Percentiles rank a stretch among this genome's conserved stretches.
Conservation (phyloP, 805 yeast species). For the Jamesozyma jinghongensis region DNA sequence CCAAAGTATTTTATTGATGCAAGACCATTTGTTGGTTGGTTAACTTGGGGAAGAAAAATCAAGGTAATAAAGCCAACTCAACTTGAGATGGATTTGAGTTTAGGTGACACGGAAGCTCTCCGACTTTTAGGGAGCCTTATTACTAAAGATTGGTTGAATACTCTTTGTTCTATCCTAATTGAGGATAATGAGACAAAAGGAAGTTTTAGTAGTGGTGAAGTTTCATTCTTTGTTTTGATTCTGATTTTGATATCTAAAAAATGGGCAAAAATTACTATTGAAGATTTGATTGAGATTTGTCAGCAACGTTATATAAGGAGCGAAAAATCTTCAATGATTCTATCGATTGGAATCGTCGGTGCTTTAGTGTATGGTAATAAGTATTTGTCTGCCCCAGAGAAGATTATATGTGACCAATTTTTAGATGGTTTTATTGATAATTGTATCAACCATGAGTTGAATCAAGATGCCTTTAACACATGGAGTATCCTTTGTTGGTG, state of each 20-base stretch:
- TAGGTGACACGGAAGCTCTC: constrained; percentile 37
- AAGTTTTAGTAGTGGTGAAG: constrained; percentile 57
- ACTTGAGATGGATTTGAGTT: constrained; percentile 32
- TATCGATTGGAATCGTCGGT: constrained; percentile 57
- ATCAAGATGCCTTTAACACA: constrained; percentile 62
- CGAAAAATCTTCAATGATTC: constrained; percentile 71
- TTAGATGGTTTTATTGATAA: constrained; percentile 36
- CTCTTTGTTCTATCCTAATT: constrained; percentile 42
- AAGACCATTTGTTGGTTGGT: constrained; percentile 52
- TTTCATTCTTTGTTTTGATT: constrained; percentile 45
- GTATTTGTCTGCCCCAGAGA: constrained; percentile 31
- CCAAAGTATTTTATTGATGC: constrained; percentile 53
- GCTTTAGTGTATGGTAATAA: constrained; percentile 50
- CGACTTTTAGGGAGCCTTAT: constrained; percentile 37
- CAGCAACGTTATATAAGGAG: constrained; percentile 45
- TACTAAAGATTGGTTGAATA: constrained; percentile 49
- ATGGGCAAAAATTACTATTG: constrained; percentile 33
- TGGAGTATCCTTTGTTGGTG: constrained; percentile 77
- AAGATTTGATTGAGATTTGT: constrained; percentile 46
- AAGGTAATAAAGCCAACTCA: constrained; percentile 29
- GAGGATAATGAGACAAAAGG: constrained; percentile 63
- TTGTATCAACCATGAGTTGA: constrained; percentile 48
- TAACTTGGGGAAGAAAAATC: constrained; percentile 61
- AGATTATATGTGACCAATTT: constrained; percentile 37
- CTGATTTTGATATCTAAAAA: constrained; percentile 41